Percentiles rank a stretch among this genome's conserved stretches.
phyloP scores from a whole-genome alignment of 352 stramenopile genomes.

The Globisporangium paddicum region DNA sequence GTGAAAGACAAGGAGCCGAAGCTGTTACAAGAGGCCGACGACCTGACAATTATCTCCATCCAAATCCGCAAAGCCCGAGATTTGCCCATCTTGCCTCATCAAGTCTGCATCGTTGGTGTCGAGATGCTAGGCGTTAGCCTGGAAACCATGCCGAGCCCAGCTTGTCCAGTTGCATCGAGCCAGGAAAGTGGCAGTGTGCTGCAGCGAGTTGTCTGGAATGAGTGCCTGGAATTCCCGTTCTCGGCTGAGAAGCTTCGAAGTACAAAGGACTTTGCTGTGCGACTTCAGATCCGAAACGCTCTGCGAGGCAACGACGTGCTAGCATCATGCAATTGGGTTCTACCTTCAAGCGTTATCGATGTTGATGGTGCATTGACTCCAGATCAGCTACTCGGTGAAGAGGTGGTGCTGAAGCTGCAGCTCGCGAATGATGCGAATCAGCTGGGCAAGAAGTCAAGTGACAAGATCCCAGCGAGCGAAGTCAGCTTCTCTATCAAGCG shows the following conservation, averaged over 20 bases:
- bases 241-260: neutral
- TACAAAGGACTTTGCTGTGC: conserved; percentile 8
- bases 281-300: conserved; percentile 18
- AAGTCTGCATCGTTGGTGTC: conserved; percentile 12
- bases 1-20: neutral
- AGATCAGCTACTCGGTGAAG: neutral
- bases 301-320: conserved; percentile 13
- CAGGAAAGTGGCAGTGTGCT: neutral
- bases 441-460: neutral
- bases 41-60: conserved; percentile 3
- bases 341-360: conserved; percentile 18
- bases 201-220: conserved; percentile 13
- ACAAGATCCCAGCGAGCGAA: neutral
- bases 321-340: conserved; percentile 25
- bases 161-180: neutral
- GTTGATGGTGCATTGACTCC: too few species aligned
- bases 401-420: conserved; percentile 7
- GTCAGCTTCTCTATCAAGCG: neutral
- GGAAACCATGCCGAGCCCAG: conserved; percentile 23
- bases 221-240: conserved; percentile 10
- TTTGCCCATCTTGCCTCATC: conserved; percentile 2
- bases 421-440: neutral
- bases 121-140: conserved; percentile 17
- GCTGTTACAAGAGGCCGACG: neutral
- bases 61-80: conserved; percentile 8